Base-by-base conservation (phyloP, 495 filamentous ascomycete species). In the Penicillium daleae region DNA sequence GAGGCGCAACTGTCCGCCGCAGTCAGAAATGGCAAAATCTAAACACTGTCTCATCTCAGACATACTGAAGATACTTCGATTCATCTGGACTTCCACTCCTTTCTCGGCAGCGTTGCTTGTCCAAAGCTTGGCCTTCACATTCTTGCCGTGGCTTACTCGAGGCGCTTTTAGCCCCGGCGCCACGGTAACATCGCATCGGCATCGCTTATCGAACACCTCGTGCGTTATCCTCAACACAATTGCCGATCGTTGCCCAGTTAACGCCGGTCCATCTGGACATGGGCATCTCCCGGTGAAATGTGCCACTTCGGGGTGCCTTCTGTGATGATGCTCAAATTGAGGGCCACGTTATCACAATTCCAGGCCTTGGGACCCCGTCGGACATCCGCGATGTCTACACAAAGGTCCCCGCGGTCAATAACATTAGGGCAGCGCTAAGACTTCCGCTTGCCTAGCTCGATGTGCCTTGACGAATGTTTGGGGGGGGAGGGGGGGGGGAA, bases 161-260 rank as follows among this genome's bases (percentile, higher is more conserved):
- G 49, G 26, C 56, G 12, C 27, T 29, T 10, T 56, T 64, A 57
- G 57, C 32, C 19, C 56, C 10, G n/a, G 46, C 62, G 66, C 62
- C 66, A 68, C 66, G 57, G 66, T 68, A 56, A 57, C 56, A 68
- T 68, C 44, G 66, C 51, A 60, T 33, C 46, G n/a, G 29, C 29
- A n/a, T 57, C 42, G 50, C 62, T 53, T 68, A 68, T 68, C 59
- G 55, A 40, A 40, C 12, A 56, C 37, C n/a, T 50, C 24, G 19
- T 42, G n/a, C 24, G 27, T 40, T 24, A 21, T 27, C 13, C n/a
- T 60, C 31, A 22, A 31, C 21, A 21, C 10, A 29, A 49, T 40
- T 29, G 63, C 19, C 60, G 64, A 66, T 66, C 64, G 19, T 51
- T 66, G 12, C 61, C 65, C 40, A 42, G 44, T 61, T 61, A n/a